phyloP scores from a whole-genome alignment of 1,284 basidiomycete genomes.

The Tilletia horrida region DNA sequence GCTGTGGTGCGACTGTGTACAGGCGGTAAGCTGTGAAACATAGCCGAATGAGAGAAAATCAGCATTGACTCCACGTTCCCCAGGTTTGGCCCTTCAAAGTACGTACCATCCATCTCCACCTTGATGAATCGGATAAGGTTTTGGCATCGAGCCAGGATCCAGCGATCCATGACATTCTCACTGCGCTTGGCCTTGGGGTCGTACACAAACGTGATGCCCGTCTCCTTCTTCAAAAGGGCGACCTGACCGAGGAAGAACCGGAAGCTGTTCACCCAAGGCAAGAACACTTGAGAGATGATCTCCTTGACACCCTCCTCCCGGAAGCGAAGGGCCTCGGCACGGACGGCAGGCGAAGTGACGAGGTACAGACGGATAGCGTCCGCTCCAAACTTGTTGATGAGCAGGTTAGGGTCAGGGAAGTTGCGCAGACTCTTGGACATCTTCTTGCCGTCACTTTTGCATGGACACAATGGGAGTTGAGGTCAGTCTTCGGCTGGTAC shows the following conservation, averaged over 20 bases:
- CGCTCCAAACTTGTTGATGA: constrained; percentile 89
- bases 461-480: neutral
- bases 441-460: constrained; percentile 86
- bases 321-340: constrained; percentile 96
- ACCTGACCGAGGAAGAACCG: constrained; percentile 99
- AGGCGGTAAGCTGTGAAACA: constrained; percentile 71
- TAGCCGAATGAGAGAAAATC: neutral
- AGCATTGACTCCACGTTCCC: too few species aligned
- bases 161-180: constrained; percentile 94
- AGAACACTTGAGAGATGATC: constrained; percentile 86
- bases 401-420: constrained; percentile 92
- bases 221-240: constrained; percentile 78
- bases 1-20: constrained; percentile 95
- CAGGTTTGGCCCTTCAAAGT: too few species aligned
- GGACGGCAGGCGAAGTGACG: constrained; percentile 97
- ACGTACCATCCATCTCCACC: constrained; percentile 74
- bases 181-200: constrained; percentile 79
- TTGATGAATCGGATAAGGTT: constrained; percentile 87
- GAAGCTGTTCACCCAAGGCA: constrained; percentile 99
- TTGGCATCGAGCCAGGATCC: constrained; percentile 96
- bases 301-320: constrained; percentile 96
- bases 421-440: constrained; percentile 99
- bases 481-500: neutral
- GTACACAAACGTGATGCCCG: constrained; percentile 77
- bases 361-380: constrained; percentile 97